Conservation (phyloP, 129 eudicot species). For the Helichrysum umbraculigerum region DNA sequence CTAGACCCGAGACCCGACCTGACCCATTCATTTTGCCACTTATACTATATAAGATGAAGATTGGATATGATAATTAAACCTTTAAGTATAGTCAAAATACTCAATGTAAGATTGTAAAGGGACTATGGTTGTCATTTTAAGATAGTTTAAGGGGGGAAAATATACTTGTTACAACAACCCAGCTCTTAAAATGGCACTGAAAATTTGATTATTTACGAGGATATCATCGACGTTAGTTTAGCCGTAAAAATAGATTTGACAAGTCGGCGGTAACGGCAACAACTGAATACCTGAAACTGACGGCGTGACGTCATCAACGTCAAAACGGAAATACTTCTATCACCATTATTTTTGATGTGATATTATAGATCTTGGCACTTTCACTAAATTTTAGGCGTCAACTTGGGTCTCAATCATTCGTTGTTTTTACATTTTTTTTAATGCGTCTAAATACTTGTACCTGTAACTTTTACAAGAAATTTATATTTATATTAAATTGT, state of each 20-base stretch:
- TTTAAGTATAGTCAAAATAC: too few relatives aligned
- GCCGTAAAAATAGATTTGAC: background rate
- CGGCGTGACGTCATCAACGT: conserved; percentile 15
- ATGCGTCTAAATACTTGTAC: too few relatives aligned
- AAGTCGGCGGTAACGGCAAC: background rate
- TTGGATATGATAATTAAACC: background rate
- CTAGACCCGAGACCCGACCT: too few relatives aligned
- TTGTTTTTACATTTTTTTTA: background rate
- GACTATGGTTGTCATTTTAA: background rate
- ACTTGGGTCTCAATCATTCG: background rate
- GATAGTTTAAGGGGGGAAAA: background rate
- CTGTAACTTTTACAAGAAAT: too few relatives aligned
- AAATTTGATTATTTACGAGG: conserved; percentile 11
- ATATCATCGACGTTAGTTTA: conserved; percentile 12
- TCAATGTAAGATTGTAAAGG: too few relatives aligned
- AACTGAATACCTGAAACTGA: conserved; percentile 5
- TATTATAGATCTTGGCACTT: background rate
- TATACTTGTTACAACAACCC: background rate
- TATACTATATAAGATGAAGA: too few relatives aligned
- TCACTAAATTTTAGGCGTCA: background rate
- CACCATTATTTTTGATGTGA: background rate
- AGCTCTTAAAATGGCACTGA: conserved; percentile 11
- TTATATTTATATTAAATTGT: too few relatives aligned
- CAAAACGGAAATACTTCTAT: conserved; percentile 2
- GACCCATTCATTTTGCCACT: too few relatives aligned